Evolutionary conservation across 2,329 filamentous ascomycete genomes (phyloP), one percentile per base, ranked within the genome.

Genomic region (Hypocreales sp.): DNA sequence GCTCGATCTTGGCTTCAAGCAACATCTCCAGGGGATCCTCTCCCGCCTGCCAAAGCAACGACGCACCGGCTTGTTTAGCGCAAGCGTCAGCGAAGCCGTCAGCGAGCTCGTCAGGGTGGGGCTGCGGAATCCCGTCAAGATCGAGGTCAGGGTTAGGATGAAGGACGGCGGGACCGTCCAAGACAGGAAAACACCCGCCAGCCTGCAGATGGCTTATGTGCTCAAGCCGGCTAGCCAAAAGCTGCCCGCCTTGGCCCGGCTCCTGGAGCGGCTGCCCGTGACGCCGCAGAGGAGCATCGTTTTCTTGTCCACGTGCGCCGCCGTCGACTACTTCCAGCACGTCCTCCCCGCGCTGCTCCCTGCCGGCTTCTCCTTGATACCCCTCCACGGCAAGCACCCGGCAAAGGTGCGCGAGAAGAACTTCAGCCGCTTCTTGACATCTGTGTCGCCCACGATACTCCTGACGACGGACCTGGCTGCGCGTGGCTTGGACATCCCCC

Each of bases 61-160:
- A 27, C 69, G 90, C 26, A 98, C 90, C 0, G 90, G 90, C 0
- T 59, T 98, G 0, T 98, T 95, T 55, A 93, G 83, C 44, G 90
- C 90, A 9, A 92, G 80, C 42, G 80, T 98, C n/a, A 90, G 79
- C 41, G 90, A 95, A 46, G 90, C 90, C 2, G 81, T 98, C 1
- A 77, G 86, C 35, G 81, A 94, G 47, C 79, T 98, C 29, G 84
- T 98, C 28, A 71, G 86, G 20, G 83, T 94, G 7, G 90, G 90
- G 13, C 58, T 95, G 37, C 69, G 90, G 20, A 95, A 98, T 51
- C 90, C 90, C 0, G 86, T 94, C 42, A 92, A 92, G 45, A 83
- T 98, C 34, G 78, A 81, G 8, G 90, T 95, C 27, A 90, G 87
- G 42, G 90, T 98, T 28, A 90, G 86, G 53, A 46, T 72, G 53